Percentiles rank a stretch among this genome's conserved stretches.
phyloP scores from a whole-genome alignment of 1,139 yeast species.

The Candida smagusa region DNA sequence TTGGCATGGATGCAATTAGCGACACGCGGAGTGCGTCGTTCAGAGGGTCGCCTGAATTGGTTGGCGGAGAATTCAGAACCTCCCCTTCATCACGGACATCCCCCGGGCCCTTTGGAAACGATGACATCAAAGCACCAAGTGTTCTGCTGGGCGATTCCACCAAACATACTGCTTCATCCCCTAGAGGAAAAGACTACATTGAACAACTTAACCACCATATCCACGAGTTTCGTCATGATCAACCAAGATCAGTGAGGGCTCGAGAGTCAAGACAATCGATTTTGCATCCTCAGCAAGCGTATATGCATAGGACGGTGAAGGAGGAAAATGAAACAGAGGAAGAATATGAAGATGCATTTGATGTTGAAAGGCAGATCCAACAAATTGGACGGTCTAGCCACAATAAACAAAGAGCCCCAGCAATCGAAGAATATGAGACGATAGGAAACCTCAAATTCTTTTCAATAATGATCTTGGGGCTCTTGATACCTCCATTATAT shows the following conservation, averaged over 20 bases:
- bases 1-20: neutral
- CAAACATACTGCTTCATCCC: neutral
- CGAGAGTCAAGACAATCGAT: constrained; percentile 6
- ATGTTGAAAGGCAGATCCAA: constrained; percentile 6
- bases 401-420: neutral
- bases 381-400: neutral
- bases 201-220: constrained; percentile 12
- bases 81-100: neutral
- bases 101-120: neutral
- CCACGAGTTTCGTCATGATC: constrained; percentile 14
- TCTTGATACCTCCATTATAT: constrained; percentile 35
- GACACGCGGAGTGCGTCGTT: too few species aligned
- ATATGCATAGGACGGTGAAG: neutral
- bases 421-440: constrained; percentile 1
- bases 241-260: constrained; percentile 10
- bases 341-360: constrained; percentile 3
- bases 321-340: neutral
- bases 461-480: constrained; percentile 27
- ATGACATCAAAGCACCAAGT: neutral
- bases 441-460: constrained; percentile 4
- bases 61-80: too few species aligned
- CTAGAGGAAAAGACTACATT: constrained; percentile 8
- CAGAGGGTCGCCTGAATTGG: too few species aligned
- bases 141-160: constrained; percentile 1
- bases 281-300: constrained; percentile 3